These are phyloP conservation scores for Nectriaceae sp. DNA, from an alignment of 2,329 filamentous ascomycete species.

Conservation along the genomic window DNA sequence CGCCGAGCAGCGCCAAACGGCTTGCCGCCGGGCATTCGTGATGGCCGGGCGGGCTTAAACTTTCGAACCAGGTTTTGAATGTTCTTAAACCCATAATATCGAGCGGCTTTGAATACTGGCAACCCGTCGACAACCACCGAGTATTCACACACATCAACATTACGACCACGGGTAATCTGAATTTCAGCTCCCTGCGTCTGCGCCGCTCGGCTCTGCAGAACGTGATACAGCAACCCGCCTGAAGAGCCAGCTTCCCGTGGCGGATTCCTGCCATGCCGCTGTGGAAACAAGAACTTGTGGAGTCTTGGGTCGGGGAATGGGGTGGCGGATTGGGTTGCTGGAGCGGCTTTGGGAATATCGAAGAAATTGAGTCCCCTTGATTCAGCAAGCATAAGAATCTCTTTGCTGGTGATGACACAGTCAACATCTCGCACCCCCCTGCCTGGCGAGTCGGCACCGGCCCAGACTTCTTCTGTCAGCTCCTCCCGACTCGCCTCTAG, in stretches of 20 bases:
- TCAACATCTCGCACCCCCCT: constrained; percentile 82
- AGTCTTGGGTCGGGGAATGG: constrained; percentile 75
- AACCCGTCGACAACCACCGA: constrained; percentile 60
- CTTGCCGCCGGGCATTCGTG: constrained; percentile 77
- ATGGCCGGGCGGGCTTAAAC: constrained; percentile 77
- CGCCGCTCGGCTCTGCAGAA: constrained; percentile 73
- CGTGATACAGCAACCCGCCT: constrained; percentile 85
- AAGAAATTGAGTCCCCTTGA: constrained; percentile 79
- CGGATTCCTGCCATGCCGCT: constrained; percentile 43
- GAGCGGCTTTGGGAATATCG: constrained; percentile 60
- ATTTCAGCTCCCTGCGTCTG: constrained; percentile 73
- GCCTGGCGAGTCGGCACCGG: constrained; percentile 46
- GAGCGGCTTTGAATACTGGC: constrained; percentile 74
- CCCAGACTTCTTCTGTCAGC: constrained; percentile 80
- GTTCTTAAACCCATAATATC: constrained; percentile 97
- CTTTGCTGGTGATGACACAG: constrained; percentile 96
- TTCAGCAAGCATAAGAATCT: constrained; percentile 86
- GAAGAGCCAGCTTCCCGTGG: constrained; percentile 71
- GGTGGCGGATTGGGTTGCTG: constrained; percentile 43
- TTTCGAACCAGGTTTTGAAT: constrained; percentile 97
- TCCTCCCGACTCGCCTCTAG: constrained; percentile 93
- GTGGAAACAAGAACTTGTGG: constrained; percentile 73
- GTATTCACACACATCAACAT: constrained; percentile 90
- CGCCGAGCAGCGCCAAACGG: constrained; percentile 58
- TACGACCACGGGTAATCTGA: constrained; percentile 73